Percentiles rank a stretch among this genome's conserved stretches.
phyloP scores from a whole-genome alignment of 805 yeast species.

The Candida dendrica region DNA sequence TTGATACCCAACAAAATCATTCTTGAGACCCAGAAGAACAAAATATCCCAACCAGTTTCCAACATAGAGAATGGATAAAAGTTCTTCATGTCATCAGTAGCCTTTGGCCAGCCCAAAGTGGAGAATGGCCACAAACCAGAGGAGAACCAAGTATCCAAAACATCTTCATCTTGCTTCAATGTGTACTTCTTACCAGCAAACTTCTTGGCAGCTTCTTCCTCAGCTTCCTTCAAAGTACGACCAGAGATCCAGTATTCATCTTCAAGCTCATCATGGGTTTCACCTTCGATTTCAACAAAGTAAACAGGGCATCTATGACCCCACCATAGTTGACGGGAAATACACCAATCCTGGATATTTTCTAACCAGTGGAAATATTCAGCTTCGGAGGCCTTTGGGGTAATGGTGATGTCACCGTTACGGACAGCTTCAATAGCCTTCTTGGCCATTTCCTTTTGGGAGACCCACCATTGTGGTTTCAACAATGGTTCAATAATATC shows the following conservation, averaged over 20 bases:
- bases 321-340: conserved; percentile 91
- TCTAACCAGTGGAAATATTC: conserved; percentile 95
- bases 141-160: conserved; percentile 97
- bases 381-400: conserved; percentile 84
- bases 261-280: conserved; percentile 45
- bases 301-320: conserved; percentile 98
- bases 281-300: conserved; percentile 75
- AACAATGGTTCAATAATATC: conserved; percentile 93
- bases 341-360: conserved; percentile 98
- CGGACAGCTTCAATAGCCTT: conserved; percentile 82
- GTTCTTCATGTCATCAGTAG: conserved; percentile 61
- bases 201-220: conserved; percentile 65
- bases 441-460: conserved; percentile 81
- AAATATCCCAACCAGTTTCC: conserved; percentile 99
- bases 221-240: conserved; percentile 75
- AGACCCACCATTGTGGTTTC: conserved; percentile 99
- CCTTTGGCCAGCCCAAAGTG: conserved; percentile 92
- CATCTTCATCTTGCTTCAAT: conserved; percentile 94
- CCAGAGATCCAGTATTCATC: conserved; percentile 90
- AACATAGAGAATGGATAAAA: conserved; percentile 90
- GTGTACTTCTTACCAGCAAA: conserved; percentile 67
- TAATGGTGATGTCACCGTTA: conserved; percentile 70
- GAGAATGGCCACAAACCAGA: conserved; percentile 98
- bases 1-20: conserved; percentile 90
- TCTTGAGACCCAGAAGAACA: conserved; percentile 98